Base-by-base conservation (phyloP, 805 yeast species). In the Candida wancherniae region DNA sequence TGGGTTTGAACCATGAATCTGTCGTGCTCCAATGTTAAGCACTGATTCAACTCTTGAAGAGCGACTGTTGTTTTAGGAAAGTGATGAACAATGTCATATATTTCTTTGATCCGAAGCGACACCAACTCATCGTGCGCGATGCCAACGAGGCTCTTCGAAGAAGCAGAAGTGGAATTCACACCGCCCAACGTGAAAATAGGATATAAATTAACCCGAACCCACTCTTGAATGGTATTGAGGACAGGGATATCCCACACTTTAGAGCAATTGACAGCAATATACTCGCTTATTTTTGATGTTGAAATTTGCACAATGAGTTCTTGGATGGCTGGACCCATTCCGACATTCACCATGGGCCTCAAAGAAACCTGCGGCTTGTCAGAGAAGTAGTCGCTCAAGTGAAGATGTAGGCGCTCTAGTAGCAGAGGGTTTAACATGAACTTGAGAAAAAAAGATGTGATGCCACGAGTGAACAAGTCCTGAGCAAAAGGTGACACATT, bases 31-130 rank as follows among this genome's bases (percentile, higher is more conserved):
- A 46, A 29, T 26, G 45, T 28, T 9, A 38, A 26, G 37, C 83
- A 76, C 19, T 51, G 53, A 34, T 72, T 68, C 13, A 84, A 52
- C 42, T 85, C 94, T 16, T 57, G 51, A 9, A 85, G 55, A 0
- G 84, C 79, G 4, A 63, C 55, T 8, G 49, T 46, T 1, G 84
- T 69, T 3, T 48, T 40, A 0, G 90, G 88, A 39, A 57, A 80
- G 20, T 60, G 56, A 1, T 60, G 39, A 0, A 83, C 73, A 15
- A 84, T 69, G 17, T 73, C 74, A 47, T 68, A 80, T 6, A 80
- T 69, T 45, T 84, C 86, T 1, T 48, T 39, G 1, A 69, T 72
- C 36, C 92, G 58, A 23, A 79, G 55, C n/a, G 63, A 45, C 3
- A 65, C 58, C 19, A 66, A 42, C 31, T 62, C 65, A 22, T 61